Conservation (phyloP, 371 early-diverging fungal species). For the Saksenaea oblongispora region DNA sequence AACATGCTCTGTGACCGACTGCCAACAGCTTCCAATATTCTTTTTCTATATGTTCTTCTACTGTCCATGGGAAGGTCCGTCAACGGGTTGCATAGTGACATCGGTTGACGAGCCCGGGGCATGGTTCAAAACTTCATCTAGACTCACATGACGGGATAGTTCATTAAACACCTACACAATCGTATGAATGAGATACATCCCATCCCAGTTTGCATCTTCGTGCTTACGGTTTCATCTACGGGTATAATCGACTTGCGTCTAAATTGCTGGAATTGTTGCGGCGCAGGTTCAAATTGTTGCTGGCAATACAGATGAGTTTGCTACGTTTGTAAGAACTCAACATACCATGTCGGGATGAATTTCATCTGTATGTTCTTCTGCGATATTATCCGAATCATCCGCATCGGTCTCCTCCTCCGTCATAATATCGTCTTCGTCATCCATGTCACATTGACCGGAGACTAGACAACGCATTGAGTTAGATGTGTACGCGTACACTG, state of each 20-base stretch:
- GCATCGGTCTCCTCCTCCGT: conserved; percentile 23
- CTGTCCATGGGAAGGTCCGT: not conserved
- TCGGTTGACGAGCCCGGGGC: conserved; percentile 27
- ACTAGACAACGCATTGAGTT: not conserved
- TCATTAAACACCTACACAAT: conserved; percentile 63
- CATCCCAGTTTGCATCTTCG: not conserved
- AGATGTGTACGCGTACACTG: not conserved
- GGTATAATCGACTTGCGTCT: conserved; percentile 89
- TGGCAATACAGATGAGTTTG: conserved; percentile 1
- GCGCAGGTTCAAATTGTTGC: conserved; percentile 68
- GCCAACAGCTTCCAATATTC: not conserved
- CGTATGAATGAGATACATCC: not conserved
- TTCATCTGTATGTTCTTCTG: conserved; percentile 31
- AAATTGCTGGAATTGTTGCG: conserved; percentile 67
- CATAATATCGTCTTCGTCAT: conserved; percentile 1
- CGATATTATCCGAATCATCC: conserved; percentile 9
- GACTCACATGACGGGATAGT: conserved; percentile 77
- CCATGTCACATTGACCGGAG: conserved; percentile 5
- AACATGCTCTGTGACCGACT: too few relatives aligned
- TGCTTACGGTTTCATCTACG: conserved; percentile 76
- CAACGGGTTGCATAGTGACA: not conserved
- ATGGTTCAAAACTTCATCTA: conserved; percentile 73
- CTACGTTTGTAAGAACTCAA: not conserved
- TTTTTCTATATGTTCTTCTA: not conserved
- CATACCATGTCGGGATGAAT: conserved; percentile 35